phyloP scores from a whole-genome alignment of 179 eudicot species.

The Silene vulgaris region DNA sequence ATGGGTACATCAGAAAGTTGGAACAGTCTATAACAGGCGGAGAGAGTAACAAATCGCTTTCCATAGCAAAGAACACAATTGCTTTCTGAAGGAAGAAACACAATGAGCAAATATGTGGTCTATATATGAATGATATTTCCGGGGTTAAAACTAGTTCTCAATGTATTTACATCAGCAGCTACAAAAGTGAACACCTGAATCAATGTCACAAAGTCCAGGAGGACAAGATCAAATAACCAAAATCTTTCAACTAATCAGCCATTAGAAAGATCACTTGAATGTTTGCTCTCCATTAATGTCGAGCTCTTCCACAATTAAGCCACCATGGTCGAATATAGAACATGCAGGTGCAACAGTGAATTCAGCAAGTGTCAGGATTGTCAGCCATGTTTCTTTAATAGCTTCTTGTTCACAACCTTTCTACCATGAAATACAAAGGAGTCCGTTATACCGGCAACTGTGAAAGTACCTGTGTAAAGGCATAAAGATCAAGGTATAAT shows the following conservation, averaged over 20 bases:
- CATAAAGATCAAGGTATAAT: neutral
- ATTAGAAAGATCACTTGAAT: neutral
- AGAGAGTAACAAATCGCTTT: neutral
- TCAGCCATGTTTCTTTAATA: conserved; percentile 60
- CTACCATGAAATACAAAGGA: conserved; percentile 74
- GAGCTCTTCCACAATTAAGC: neutral
- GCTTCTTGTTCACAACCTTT: conserved; percentile 63
- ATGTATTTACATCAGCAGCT: conserved; percentile 19
- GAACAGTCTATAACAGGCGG: neutral
- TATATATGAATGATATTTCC: conserved; percentile 5
- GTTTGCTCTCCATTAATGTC: neutral
- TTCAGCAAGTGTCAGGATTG: neutral
- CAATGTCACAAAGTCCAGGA: conserved; percentile 8
- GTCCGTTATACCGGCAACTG: conserved; percentile 86
- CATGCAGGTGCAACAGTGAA: neutral
- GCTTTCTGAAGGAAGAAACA: neutral
- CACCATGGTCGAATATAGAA: conserved; percentile 1
- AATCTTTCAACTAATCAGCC: conserved; percentile 15
- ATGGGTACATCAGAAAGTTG: too few species aligned
- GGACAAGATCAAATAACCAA: conserved; percentile 1
- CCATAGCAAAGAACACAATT: neutral
- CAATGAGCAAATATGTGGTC: neutral
- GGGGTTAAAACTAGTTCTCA: conserved; percentile 9
- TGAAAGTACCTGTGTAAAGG: conserved; percentile 60
- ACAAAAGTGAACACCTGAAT: conserved; percentile 10